Evolutionary conservation across 371 early-diverging fungal genomes (phyloP).

Genomic region (Apophysomyces elegans): DNA sequence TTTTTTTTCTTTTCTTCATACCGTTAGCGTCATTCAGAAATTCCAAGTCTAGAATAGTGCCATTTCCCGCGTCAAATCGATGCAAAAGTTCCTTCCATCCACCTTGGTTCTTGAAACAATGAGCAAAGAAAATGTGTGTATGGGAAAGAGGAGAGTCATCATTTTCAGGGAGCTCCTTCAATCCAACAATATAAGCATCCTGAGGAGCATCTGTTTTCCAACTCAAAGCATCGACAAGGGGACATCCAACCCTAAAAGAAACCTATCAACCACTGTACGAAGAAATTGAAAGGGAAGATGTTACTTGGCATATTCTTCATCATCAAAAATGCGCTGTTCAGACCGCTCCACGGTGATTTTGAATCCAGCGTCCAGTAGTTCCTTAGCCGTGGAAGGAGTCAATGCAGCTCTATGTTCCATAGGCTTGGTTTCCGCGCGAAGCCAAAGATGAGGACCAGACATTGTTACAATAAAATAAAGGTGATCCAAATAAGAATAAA

Average conservation of each 20-base stretch:
- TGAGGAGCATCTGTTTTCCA: slow-evolving; percentile 88
- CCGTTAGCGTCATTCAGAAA: slow-evolving; percentile 84
- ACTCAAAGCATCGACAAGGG: slow-evolving; percentile 74
- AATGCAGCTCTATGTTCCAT: slow-evolving; percentile 95
- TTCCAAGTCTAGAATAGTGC: slow-evolving; percentile 92
- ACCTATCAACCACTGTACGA: neutral
- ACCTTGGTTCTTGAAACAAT: slow-evolving; percentile 95
- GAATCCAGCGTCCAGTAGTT: slow-evolving; percentile 79
- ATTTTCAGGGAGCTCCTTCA: slow-evolving; percentile 97
- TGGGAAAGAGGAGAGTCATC: slow-evolving; percentile 91
- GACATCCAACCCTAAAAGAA: slow-evolving; percentile 73
- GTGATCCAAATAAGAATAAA: neutral
- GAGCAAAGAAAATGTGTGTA: slow-evolving; percentile 97
- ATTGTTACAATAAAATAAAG: neutral
- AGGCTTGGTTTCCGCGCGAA: slow-evolving; percentile 96
- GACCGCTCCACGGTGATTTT: slow-evolving; percentile 90
- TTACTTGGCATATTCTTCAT: slow-evolving; percentile 85
- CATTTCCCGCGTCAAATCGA: slow-evolving; percentile 87
- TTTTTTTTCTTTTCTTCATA: slow-evolving; percentile 26
- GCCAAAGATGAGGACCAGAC: slow-evolving; percentile 82
- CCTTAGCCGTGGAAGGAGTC: slow-evolving; percentile 85
- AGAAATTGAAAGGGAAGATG: slow-evolving; percentile 16
- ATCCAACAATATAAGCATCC: slow-evolving; percentile 90
- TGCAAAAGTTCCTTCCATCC: slow-evolving; percentile 91
- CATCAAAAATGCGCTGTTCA: slow-evolving; percentile 84